phyloP scores from a whole-genome alignment of 768 basidiomycete genomes.

The Plicaturopsis crispa region DNA sequence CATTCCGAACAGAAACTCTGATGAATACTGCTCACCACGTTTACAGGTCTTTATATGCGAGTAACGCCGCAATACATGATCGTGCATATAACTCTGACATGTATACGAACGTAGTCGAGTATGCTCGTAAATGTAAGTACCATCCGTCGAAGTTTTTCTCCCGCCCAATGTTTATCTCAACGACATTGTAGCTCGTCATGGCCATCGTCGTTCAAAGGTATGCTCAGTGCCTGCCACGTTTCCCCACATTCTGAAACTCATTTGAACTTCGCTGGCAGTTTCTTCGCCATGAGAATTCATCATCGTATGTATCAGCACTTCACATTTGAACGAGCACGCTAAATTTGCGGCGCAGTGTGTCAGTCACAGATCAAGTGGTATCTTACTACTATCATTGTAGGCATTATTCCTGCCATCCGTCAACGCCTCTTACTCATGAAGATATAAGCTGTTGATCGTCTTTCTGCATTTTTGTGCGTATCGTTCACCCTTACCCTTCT shows the following conservation, averaged over 20 bases:
- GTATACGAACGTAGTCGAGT: conserved; percentile 25
- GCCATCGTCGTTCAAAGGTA: conserved; percentile 37
- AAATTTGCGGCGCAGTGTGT: conserved; percentile 23
- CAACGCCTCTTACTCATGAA: background rate
- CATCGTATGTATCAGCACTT: conserved; percentile 19
- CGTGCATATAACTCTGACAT: conserved; percentile 1
- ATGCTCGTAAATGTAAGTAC: conserved; percentile 28
- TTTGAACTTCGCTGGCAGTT: conserved; percentile 16
- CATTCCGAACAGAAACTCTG: background rate
- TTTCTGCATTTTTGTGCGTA: conserved; percentile 33
- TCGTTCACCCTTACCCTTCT: background rate
- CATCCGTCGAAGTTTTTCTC: background rate
- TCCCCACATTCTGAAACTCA: background rate
- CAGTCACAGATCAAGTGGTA: conserved; percentile 24
- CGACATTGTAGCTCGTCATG: conserved; percentile 24
- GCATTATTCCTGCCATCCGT: conserved; percentile 1
- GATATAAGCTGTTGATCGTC: conserved; percentile 21
- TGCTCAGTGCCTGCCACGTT: conserved; percentile 4
- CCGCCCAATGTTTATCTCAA: background rate
- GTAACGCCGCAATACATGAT: conserved; percentile 1
- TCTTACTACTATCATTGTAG: conserved; percentile 27
- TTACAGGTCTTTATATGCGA: conserved; percentile 28
- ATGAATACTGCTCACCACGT: background rate
- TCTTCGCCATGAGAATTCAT: conserved; percentile 32
- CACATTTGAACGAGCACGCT: background rate